phyloP scores from a whole-genome alignment of 805 yeast genomes.

The Ogataea henricii region DNA sequence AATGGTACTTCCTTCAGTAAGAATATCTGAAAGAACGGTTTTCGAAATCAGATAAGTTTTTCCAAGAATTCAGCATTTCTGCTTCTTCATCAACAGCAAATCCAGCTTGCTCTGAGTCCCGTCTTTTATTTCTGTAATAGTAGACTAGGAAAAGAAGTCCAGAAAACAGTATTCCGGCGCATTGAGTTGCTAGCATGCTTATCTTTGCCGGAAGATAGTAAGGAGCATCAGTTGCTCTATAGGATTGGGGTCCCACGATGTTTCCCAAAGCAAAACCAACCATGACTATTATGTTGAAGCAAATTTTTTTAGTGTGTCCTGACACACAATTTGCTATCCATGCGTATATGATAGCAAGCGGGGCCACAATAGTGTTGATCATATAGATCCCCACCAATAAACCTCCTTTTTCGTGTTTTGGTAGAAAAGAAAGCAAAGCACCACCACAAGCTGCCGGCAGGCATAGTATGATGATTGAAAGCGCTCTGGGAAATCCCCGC shows the following conservation, averaged over 20 bases:
- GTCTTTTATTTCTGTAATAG: constrained; percentile 51
- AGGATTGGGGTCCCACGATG: constrained; percentile 63
- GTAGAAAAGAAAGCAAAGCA: constrained; percentile 37
- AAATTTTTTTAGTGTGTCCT: constrained; percentile 59
- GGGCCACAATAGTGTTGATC: constrained; percentile 29
- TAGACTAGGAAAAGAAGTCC: constrained; percentile 44
- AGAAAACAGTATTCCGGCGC: constrained; percentile 45
- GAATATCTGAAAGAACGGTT: constrained; percentile 57
- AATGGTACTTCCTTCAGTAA: constrained; percentile 34
- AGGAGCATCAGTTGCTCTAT: constrained; percentile 54
- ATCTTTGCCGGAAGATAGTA: constrained; percentile 58
- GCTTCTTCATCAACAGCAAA: constrained; percentile 29
- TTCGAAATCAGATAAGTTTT: constrained; percentile 55
- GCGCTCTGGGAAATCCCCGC: constrained; percentile 22
- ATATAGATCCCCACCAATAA: constrained; percentile 29
- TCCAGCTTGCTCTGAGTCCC: constrained; percentile 44
- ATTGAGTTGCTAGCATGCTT: constrained; percentile 53
- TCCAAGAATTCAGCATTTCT: constrained; percentile 47
- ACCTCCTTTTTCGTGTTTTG: constrained; percentile 31
- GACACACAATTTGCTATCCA: constrained; percentile 67
- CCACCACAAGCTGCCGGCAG: constrained; percentile 54
- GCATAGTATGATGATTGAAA: constrained; percentile 34
- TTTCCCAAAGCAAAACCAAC: constrained; percentile 57
- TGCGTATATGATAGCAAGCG: constrained; percentile 52
- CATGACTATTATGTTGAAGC: constrained; percentile 56